Percentiles rank a stretch among this genome's conserved stretches.
Evolutionary conservation across 2,329 filamentous ascomycete genomes (phyloP).

Genomic region (Trichoderma citrinoviride): DNA sequence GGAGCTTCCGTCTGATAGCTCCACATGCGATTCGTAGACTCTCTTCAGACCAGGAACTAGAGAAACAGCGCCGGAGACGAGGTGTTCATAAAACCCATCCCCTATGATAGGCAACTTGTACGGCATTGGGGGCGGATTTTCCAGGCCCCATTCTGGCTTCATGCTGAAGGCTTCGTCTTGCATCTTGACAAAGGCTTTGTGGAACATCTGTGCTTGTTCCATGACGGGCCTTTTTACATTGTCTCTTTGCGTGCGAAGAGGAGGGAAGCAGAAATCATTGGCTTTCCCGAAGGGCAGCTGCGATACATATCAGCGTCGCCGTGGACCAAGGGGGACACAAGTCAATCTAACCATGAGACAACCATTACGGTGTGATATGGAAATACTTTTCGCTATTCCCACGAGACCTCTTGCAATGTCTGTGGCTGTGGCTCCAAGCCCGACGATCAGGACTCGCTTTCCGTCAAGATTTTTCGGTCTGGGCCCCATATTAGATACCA

Average conservation of each 20-base stretch:
- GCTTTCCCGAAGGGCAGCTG: constrained; percentile 35
- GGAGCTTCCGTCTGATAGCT: constrained; percentile 33
- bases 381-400: constrained; percentile 26
- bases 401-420: constrained; percentile 35
- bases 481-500: neutral
- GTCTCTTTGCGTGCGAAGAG: neutral
- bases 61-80: constrained; percentile 38
- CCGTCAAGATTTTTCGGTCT: constrained; percentile 26
- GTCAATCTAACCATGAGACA: constrained; percentile 21
- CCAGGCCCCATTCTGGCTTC: constrained; percentile 8
- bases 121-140: neutral
- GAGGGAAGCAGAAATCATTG: constrained; percentile 1
- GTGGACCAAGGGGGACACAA: neutral
- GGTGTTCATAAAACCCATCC: constrained; percentile 33
- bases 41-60: constrained; percentile 32
- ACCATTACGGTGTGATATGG: constrained; percentile 29
- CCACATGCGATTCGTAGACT: constrained; percentile 29
- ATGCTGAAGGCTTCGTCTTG: neutral
- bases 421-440: constrained; percentile 41
- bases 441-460: constrained; percentile 45
- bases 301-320: constrained; percentile 29
- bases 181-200: neutral
- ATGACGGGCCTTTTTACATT: neutral
- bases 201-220: neutral
- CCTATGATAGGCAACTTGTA: constrained; percentile 30